Conservation (phyloP, 805 yeast genomes). For the Osmozyma mogii region DNA sequence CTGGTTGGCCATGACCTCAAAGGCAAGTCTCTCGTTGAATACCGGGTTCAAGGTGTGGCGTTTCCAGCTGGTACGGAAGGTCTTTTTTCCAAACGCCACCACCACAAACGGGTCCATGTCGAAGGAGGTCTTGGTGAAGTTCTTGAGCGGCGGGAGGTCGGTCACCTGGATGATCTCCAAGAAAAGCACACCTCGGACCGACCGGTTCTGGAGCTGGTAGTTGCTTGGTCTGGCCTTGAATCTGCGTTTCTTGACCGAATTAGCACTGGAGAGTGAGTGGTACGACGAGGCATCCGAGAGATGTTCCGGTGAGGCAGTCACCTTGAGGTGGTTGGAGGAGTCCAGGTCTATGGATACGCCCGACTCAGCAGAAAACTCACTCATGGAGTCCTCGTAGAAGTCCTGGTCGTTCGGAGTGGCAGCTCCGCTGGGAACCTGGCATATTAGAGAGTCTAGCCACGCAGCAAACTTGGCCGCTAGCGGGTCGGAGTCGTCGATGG, state of each 20-base stretch:
- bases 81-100: slow-evolving; percentile 80
- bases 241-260: too few species aligned
- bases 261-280: too few species aligned
- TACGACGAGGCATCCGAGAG: too few species aligned
- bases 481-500: too few species aligned
- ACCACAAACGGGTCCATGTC: slow-evolving; percentile 98
- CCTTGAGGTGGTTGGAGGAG: too few species aligned
- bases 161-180: slow-evolving; percentile 67
- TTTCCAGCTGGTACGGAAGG: slow-evolving; percentile 78
- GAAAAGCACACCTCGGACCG: slow-evolving; percentile 62
- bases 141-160: slow-evolving; percentile 71
- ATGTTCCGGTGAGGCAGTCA: too few species aligned
- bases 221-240: too few species aligned
- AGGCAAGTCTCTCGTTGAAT: slow-evolving; percentile 71
- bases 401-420: slow-evolving; percentile 31
- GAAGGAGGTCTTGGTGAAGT: slow-evolving; percentile 66
- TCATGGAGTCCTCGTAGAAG: slow-evolving; percentile 24
- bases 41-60: slow-evolving; percentile 78
- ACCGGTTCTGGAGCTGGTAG: slow-evolving; percentile 32
- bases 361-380: too few species aligned
- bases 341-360: too few species aligned
- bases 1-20: slow-evolving; percentile 68
- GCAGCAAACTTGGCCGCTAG: slow-evolving; percentile 8
- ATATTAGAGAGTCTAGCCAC: slow-evolving; percentile 24
- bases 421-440: slow-evolving; percentile 12